These are phyloP conservation scores for Pseudogymnoascus sp. DNA, from an alignment of 2,329 filamentous ascomycete genomes.

Conservation along the genomic window DNA sequence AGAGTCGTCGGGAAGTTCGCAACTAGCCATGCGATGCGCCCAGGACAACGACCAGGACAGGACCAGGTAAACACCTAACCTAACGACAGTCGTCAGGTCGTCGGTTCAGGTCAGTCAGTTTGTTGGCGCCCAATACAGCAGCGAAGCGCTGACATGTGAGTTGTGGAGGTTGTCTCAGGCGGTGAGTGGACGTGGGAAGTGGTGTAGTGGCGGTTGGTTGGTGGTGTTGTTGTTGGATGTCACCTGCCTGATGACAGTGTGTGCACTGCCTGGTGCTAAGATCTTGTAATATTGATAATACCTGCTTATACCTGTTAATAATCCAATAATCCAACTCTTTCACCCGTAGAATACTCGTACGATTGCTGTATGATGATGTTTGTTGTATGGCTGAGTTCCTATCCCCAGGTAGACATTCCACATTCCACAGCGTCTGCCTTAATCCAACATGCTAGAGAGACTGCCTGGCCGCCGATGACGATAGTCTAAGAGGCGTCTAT, in stretches of 20 bases:
- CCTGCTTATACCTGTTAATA: not conserved
- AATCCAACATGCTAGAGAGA: not conserved
- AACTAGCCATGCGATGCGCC: not conserved
- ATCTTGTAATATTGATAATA: not conserved
- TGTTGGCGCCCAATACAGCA: not conserved
- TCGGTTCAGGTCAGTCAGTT: not conserved
- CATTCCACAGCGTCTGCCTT: not conserved
- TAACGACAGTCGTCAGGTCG: not conserved
- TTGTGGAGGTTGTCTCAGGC: not conserved
- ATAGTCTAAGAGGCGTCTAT: not conserved
- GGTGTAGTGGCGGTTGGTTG: not conserved
- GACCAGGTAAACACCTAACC: not conserved
- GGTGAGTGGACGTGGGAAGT: not conserved
- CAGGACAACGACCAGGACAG: not conserved
- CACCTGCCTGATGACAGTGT: not conserved
- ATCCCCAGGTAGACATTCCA: not conserved
- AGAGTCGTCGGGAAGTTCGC: not conserved
- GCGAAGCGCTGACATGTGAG: not conserved
- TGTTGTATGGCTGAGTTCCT: not conserved
- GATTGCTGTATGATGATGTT: not conserved
- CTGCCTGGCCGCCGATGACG: not conserved
- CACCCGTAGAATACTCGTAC: not conserved
- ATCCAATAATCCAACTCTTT: not conserved
- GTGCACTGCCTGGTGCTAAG: not conserved
- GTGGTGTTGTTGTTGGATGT: not conserved